phyloP scores from a whole-genome alignment of 2,329 filamentous ascomycete genomes.

The Verticillium klebahnii region DNA sequence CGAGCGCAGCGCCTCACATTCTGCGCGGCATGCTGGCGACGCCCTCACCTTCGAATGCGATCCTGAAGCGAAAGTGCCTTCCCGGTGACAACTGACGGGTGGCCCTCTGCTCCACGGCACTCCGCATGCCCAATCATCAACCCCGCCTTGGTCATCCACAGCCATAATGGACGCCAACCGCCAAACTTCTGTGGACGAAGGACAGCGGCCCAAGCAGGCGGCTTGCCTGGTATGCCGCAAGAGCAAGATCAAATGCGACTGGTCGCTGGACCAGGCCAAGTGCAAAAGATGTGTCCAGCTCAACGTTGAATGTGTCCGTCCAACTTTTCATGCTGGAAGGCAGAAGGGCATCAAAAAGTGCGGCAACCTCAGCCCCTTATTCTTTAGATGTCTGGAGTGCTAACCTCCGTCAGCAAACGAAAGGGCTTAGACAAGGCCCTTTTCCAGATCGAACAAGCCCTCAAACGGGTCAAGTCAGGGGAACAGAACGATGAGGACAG shows the following conservation, averaged over 20 bases:
- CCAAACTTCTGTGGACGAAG: slow-evolving; percentile 6
- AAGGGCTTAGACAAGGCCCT: slow-evolving; percentile 71
- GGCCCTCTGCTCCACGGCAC: background rate
- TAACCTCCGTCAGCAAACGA: slow-evolving; percentile 52
- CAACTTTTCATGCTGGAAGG: slow-evolving; percentile 67
- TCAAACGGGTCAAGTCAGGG: slow-evolving; percentile 48
- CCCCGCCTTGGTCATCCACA: background rate
- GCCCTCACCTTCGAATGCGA: background rate
- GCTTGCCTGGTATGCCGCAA: slow-evolving; percentile 61
- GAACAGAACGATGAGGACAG: slow-evolving; percentile 38
- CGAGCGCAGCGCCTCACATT: background rate
- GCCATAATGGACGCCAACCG: background rate
- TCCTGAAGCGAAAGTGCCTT: background rate
- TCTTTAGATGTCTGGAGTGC: background rate
- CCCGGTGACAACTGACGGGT: background rate
- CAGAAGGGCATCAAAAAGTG: slow-evolving; percentile 77
- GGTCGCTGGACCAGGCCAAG: slow-evolving; percentile 41
- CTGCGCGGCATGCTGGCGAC: background rate
- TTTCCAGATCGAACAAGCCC: slow-evolving; percentile 67
- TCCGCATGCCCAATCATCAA: background rate
- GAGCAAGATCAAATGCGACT: slow-evolving; percentile 65
- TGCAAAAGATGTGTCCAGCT: slow-evolving; percentile 60
- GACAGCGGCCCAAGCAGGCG: slow-evolving; percentile 30
- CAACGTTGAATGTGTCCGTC: slow-evolving; percentile 59
- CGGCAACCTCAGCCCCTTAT: slow-evolving; percentile 13